Percentiles rank a stretch among this genome's conserved stretches.
phyloP scores from a whole-genome alignment of 208 protist species.

The Crithidia sp. region DNA sequence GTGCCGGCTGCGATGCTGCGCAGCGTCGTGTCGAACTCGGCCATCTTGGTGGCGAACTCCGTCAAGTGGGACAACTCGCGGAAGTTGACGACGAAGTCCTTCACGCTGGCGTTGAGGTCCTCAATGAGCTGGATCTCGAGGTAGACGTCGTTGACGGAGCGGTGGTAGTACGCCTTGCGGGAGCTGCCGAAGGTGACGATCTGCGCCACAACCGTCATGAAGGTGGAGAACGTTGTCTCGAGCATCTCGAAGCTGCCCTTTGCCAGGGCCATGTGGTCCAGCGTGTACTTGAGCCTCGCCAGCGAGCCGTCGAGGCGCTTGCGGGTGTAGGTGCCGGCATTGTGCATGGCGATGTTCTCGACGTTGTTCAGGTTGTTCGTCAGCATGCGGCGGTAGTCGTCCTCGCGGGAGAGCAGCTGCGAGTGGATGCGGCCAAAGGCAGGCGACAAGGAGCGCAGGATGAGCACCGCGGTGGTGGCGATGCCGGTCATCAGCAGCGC shows the following conservation, averaged over 20 bases:
- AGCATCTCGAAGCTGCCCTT: constrained; percentile 79
- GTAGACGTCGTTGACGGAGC: constrained; percentile 67
- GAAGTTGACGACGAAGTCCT: constrained; percentile 89
- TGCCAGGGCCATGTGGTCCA: constrained; percentile 83
- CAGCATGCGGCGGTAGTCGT: constrained; percentile 83
- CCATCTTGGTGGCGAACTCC: constrained; percentile 78
- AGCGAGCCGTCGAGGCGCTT: constrained; percentile 68
- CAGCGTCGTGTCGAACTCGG: constrained; percentile 82
- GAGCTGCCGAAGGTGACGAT: constrained; percentile 62
- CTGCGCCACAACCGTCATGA: constrained; percentile 64
- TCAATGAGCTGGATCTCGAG: constrained; percentile 83
- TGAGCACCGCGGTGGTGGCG: constrained; percentile 54
- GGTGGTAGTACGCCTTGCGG: constrained; percentile 37
- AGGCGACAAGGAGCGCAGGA: constrained; percentile 65
- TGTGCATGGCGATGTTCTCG: constrained; percentile 88
- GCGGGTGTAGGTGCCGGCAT: constrained; percentile 58
- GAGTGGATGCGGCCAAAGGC: constrained; percentile 82
- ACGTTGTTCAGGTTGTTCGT: constrained; percentile 72
- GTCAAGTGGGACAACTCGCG: constrained; percentile 84
- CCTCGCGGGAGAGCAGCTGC: constrained; percentile 70
- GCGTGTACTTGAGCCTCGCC: constrained; percentile 55
- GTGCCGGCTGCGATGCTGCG: constrained; percentile 70
- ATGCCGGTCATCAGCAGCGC: constrained; percentile 54
- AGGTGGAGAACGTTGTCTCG: constrained; percentile 67
- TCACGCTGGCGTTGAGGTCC: constrained; percentile 81